Evolutionary conservation across 768 basidiomycete genomes (phyloP), one percentile per base, ranked within the genome.

Genomic region (Clitopilus hobsonii): DNA sequence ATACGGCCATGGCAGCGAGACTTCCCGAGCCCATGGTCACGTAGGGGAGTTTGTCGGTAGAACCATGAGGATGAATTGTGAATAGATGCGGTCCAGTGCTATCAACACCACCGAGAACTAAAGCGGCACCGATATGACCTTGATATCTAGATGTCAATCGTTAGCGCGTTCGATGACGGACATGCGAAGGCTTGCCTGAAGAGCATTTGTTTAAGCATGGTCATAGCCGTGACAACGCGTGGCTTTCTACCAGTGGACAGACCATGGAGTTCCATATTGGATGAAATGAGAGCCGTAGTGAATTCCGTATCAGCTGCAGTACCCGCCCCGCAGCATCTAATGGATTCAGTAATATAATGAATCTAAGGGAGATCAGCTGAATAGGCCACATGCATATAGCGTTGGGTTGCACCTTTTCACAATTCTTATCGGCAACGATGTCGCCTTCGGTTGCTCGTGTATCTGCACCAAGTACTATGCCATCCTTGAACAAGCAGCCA

Each of bases 331-430:
- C 96, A 98, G 77, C 97, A 99, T 50, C 95, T 82, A 57, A 99
- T 98, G 59, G 87, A 86, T 56, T 97, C 94, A 3, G 94, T 86
- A 67, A 99, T 90, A 72, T 88, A 98, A 71, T 99, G 97, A 64
- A 99, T 99, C 96, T 98, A 60, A 48, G 30, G 32, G 27, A 16
- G 49, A 47, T 54, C 25, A 54, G 38, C 22, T 36, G 36, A 52
- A 28, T 20, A 11, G 48, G 59, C 53, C 49, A 48, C 38, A n/a
- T n/a, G n/a, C n/a, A n/a, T n/a, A n/a, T n/a, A n/a, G n/a, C n/a
- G n/a, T n/a, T n/a, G n/a, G n/a, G n/a, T n/a, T n/a, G n/a, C n/a
- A 95, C 96, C 89, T 99, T 99, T 77, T 98, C 97, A 72, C 97
- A 99, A 74, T 99, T 99, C 83, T 99, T 98, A 77, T 98, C 96